Percentiles rank a stretch among this genome's conserved stretches.
phyloP scores from a whole-genome alignment of 345 rosid genomes.

The Lepidium sativum region DNA sequence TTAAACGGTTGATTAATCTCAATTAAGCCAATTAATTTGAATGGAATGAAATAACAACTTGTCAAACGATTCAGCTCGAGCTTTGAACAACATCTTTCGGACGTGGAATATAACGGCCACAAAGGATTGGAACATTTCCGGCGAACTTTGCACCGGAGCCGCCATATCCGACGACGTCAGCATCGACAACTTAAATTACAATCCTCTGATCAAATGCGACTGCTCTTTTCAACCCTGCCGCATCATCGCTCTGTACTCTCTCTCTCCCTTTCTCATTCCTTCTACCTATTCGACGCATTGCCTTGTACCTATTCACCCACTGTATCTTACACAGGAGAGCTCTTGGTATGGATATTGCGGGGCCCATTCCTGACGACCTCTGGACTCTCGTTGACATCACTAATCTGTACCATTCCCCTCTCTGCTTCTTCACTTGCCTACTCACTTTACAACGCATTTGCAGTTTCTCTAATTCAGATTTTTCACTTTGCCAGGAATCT shows the following conservation, averaged over 20 bases:
- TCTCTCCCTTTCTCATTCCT: background rate
- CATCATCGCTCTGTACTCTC: constrained; percentile 16
- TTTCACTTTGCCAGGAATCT: constrained; percentile 17
- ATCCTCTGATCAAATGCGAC: constrained; percentile 57
- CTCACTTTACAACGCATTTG: background rate
- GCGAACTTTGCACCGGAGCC: constrained; percentile 49
- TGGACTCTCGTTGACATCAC: constrained; percentile 29
- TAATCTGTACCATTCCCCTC: constrained; percentile 8
- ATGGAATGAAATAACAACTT: background rate
- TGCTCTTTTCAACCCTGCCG: constrained; percentile 38
- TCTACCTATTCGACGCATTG: constrained; percentile 16
- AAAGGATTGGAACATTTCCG: constrained; percentile 40
- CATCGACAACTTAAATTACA: constrained; percentile 14
- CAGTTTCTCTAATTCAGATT: background rate
- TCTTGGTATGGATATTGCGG: constrained; percentile 8
- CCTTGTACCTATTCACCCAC: background rate
- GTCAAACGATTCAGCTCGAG: constrained; percentile 24
- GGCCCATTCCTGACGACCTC: constrained; percentile 27
- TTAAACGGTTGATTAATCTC: background rate
- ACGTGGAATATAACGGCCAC: constrained; percentile 35
- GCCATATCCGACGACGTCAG: constrained; percentile 23
- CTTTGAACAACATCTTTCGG: constrained; percentile 40
- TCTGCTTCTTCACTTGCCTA: background rate
- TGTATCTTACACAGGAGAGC: constrained; percentile 24
- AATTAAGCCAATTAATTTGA: background rate